A percentile compares a stretch with the other conserved stretches of the same genome.
Conservation (phyloP, 1,284 basidiomycete genomes). For the Porphyrellus sp. region DNA sequence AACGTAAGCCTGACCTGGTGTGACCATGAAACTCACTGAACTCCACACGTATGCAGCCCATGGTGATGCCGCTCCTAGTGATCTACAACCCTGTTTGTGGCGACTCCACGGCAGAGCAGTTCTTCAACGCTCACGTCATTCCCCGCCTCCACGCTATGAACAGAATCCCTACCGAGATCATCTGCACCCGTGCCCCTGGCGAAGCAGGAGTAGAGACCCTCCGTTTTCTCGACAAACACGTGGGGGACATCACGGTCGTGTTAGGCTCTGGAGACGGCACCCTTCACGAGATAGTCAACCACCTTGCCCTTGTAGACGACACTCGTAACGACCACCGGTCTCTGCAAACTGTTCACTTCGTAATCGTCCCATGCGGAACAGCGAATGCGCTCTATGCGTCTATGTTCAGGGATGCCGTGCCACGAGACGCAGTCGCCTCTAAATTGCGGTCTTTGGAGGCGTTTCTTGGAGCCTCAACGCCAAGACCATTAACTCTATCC, state of each 20-base stretch:
- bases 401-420: conserved; percentile 45
- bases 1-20: conserved; percentile 9
- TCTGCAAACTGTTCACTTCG: conserved; percentile 39
- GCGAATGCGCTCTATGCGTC: conserved; percentile 88
- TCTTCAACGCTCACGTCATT: conserved; percentile 60
- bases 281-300: conserved; percentile 78
- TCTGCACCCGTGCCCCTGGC: conserved; percentile 49
- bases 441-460: conserved; percentile 54
- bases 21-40: conserved; percentile 1
- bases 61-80: conserved; percentile 42
- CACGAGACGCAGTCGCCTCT: conserved; percentile 36
- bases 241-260: conserved; percentile 46
- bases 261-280: conserved; percentile 90
- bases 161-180: conserved; percentile 39
- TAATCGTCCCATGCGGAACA: conserved; percentile 81
- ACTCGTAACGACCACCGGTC: conserved; percentile 17
- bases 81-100: conserved; percentile 54
- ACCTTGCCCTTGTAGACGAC: conserved; percentile 41
- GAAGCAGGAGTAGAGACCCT: conserved; percentile 60
- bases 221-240: conserved; percentile 37
- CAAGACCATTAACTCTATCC: conserved; percentile 55
- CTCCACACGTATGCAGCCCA: background rate
- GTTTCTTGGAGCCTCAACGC: conserved; percentile 40
- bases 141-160: conserved; percentile 55
- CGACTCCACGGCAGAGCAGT: conserved; percentile 38